A percentile compares a stretch with the other conserved stretches of the same genome.
Conservation (phyloP, 495 filamentous ascomycete species). For the Penicillium taxi region DNA sequence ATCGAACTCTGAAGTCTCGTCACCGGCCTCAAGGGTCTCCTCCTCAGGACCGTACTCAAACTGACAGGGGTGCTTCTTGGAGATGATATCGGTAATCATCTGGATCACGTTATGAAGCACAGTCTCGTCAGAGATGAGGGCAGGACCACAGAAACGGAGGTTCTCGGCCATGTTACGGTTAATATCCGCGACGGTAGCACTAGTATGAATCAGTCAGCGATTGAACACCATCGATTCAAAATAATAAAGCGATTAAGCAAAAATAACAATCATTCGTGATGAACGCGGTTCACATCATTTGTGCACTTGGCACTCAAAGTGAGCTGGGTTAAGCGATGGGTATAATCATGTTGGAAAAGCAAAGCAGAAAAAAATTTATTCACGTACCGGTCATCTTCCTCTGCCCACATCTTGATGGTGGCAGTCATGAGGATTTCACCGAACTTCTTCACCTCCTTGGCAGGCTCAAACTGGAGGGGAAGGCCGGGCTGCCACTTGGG, state of each 20-base stretch:
- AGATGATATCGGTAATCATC: conserved; percentile 64
- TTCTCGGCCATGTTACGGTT: conserved; percentile 91
- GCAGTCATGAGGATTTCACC: conserved; percentile 79
- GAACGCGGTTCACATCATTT: conserved; percentile 85
- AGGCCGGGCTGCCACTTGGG: conserved; percentile 83
- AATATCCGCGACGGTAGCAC: conserved; percentile 85
- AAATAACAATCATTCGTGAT: conserved; percentile 33
- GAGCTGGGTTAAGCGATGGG: conserved; percentile 96
- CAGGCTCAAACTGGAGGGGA: conserved; percentile 70
- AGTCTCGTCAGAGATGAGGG: conserved; percentile 63
- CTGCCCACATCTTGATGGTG: conserved; percentile 75
- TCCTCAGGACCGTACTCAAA: conserved; percentile 75
- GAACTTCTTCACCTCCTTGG: conserved; percentile 71
- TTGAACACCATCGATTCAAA: conserved; percentile 5
- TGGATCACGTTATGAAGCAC: conserved; percentile 58
- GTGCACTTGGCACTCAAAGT: conserved; percentile 80
- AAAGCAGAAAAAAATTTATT: conserved; percentile 22
- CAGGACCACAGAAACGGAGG: conserved; percentile 83
- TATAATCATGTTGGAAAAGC: conserved; percentile 61
- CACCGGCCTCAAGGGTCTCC: conserved; percentile 56
- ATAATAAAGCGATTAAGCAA: conserved; percentile 11
- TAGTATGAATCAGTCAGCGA: conserved; percentile 43
- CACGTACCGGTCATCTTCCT: conserved; percentile 85
- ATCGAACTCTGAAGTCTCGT: conserved; percentile 91
- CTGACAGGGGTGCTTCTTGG: conserved; percentile 86